A percentile compares a stretch with the other conserved stretches of the same genome.
Conservation (phyloP, 352 stramenopile species). For the Globisporangium uncinulatum region DNA sequence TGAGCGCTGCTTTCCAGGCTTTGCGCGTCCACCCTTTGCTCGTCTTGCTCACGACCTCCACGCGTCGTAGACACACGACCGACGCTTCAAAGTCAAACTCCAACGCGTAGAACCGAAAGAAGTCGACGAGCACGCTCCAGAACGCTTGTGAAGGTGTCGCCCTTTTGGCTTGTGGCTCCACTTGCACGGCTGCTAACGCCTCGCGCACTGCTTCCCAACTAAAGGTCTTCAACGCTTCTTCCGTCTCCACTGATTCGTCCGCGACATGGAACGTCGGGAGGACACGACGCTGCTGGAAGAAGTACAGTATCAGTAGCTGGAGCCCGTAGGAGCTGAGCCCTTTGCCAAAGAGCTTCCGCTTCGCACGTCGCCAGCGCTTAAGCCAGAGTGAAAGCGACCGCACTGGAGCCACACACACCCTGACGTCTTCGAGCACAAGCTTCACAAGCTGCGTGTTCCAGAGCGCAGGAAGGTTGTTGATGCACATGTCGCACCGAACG, state of each 20-base stretch:
- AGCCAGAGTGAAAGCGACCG: conserved; percentile 31
- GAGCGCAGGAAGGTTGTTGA: conserved; percentile 78
- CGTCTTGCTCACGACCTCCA: conserved; percentile 24
- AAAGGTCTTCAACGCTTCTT: conserved; percentile 15
- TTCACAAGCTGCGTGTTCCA: conserved; percentile 73
- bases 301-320: conserved; percentile 62
- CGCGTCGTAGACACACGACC: conserved; percentile 53
- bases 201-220: conserved; percentile 17
- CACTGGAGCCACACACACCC: neutral
- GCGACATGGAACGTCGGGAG: conserved; percentile 46
- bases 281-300: conserved; percentile 42
- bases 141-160: neutral
- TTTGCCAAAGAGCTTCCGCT: conserved; percentile 23
- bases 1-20: conserved; percentile 32
- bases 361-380: conserved; percentile 39
- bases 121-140: conserved; percentile 38
- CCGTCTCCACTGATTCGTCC: conserved; percentile 14
- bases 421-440: conserved; percentile 18
- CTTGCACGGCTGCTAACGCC: conserved; percentile 8
- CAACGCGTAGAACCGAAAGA: conserved; percentile 72
- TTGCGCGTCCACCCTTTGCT: conserved; percentile 45
- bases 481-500: conserved; percentile 61
- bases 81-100: conserved; percentile 64
- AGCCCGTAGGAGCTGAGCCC: conserved; percentile 69
- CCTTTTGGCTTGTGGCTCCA: no score